Conservation (phyloP, 139 green algal species). For the Penium margaritaceum region DNA sequence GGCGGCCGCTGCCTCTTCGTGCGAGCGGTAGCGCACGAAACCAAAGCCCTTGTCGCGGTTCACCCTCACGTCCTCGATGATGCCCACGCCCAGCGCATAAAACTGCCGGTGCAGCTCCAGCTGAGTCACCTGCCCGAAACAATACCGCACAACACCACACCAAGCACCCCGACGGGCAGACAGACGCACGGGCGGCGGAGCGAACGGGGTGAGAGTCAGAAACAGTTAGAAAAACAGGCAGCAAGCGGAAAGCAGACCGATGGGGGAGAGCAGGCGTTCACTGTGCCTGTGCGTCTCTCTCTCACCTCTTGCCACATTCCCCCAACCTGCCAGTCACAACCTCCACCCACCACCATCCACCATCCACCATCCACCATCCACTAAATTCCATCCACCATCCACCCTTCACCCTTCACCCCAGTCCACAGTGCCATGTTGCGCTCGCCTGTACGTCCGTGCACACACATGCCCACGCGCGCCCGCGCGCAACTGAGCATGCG, state of each 20-base stretch:
- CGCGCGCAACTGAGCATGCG: background rate
- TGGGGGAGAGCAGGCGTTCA: background rate
- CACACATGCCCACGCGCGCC: too few relatives aligned
- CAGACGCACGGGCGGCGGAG: background rate
- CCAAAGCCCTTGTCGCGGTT: constrained; percentile 42
- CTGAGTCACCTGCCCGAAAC: constrained; percentile 43
- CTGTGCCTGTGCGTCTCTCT: too few relatives aligned
- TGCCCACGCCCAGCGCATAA: constrained; percentile 25
- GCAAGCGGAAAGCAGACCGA: background rate
- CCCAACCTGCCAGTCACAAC: too few relatives aligned
- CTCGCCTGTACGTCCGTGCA: too few relatives aligned
- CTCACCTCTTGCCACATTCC: too few relatives aligned
- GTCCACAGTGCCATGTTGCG: too few relatives aligned
- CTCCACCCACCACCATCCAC: background rate
- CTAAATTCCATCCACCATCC: background rate
- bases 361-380: background rate
- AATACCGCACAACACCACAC: too few relatives aligned
- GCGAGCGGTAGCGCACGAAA: constrained; percentile 36
- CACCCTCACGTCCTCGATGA: constrained; percentile 43
- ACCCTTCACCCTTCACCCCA: too few relatives aligned
- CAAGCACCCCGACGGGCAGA: too few relatives aligned
- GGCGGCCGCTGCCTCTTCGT: constrained; percentile 32
- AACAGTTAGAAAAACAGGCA: too few relatives aligned
- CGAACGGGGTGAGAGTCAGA: too few relatives aligned
- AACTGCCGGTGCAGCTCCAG: constrained; percentile 41